Percentiles rank a stretch among this genome's conserved stretches.
Evolutionary conservation across 2,329 filamentous ascomycete genomes (phyloP).

Genomic region (Stachybotrys echinatus): DNA sequence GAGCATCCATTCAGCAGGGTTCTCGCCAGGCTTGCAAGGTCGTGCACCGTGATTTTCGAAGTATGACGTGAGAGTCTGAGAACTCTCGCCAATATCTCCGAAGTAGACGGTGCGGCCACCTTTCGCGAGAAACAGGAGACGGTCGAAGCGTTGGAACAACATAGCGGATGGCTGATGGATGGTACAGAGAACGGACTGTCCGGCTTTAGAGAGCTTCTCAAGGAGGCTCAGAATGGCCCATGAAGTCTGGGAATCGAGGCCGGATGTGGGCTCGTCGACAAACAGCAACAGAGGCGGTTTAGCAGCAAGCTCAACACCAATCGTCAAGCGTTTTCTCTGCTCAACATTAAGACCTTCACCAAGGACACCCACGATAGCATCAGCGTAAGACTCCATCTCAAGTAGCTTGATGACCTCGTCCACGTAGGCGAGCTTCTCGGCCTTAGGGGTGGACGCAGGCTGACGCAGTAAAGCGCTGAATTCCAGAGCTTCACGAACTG

Average conservation of each 20-base stretch:
- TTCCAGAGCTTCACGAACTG: slow-evolving; percentile 76
- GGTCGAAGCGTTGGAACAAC: slow-evolving; percentile 52
- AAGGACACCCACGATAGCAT: slow-evolving; percentile 81
- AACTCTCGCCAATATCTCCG: slow-evolving; percentile 58
- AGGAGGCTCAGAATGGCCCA: slow-evolving; percentile 60
- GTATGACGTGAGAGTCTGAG: slow-evolving; percentile 51
- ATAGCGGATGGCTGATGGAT: slow-evolving; percentile 51
- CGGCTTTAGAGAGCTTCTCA: slow-evolving; percentile 51
- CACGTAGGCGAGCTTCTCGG: slow-evolving; percentile 82
- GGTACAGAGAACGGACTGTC: slow-evolving; percentile 49
- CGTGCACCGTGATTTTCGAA: slow-evolving; percentile 62
- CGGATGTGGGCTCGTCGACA: slow-evolving; percentile 64
- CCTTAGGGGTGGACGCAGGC: slow-evolving; percentile 59
- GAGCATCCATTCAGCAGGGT: slow-evolving; percentile 74
- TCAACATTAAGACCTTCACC: slow-evolving; percentile 74
- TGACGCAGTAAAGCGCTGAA: slow-evolving; percentile 83
- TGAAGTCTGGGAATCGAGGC: slow-evolving; percentile 58
- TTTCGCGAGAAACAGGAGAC: slow-evolving; percentile 56
- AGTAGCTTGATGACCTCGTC: slow-evolving; percentile 83
- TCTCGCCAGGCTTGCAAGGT: slow-evolving; percentile 54
- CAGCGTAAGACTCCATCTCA: slow-evolving; percentile 81
- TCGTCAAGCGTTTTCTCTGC: slow-evolving; percentile 71
- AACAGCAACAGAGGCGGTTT: slow-evolving; percentile 84
- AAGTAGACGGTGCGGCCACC: slow-evolving; percentile 67
- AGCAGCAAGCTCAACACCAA: slow-evolving; percentile 85